Conservation (phyloP, 1,284 basidiomycete species). For the Ustilago nuda region DNA sequence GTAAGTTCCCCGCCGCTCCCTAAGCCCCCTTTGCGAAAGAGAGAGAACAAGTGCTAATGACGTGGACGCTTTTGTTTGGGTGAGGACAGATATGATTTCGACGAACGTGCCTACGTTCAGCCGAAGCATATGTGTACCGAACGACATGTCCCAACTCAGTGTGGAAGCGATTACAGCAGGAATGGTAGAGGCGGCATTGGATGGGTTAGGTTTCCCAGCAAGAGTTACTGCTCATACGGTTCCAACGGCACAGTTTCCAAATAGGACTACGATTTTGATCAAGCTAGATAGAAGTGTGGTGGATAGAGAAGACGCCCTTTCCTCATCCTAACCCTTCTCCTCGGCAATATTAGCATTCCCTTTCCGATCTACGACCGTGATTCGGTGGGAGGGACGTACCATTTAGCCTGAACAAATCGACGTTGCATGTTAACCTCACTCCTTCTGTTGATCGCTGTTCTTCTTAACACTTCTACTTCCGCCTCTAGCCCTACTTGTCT, state of each 20-base stretch:
- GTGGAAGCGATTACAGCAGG: slow-evolving; percentile 97
- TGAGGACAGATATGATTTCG: slow-evolving; percentile 90
- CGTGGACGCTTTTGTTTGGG: not conserved
- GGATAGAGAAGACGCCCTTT: slow-evolving; percentile 63
- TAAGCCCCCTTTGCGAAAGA: not conserved
- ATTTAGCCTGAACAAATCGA: slow-evolving; percentile 62
- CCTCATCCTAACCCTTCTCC: slow-evolving; percentile 7
- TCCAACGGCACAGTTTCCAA: slow-evolving; percentile 81
- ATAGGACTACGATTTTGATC: slow-evolving; percentile 70
- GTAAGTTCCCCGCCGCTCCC: slow-evolving; percentile 72
- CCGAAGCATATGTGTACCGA: slow-evolving; percentile 89
- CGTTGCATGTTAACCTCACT: slow-evolving; percentile 50
- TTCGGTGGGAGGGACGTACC: slow-evolving; percentile 28
- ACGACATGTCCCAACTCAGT: slow-evolving; percentile 90
- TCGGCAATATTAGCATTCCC: too few species aligned
- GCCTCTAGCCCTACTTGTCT: slow-evolving; percentile 50
- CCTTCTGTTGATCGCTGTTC: slow-evolving; percentile 36
- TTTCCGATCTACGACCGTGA: too few species aligned
- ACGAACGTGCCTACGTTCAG: slow-evolving; percentile 95
- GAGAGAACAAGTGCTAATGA: not conserved
- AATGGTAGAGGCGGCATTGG: slow-evolving; percentile 94
- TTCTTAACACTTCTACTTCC: slow-evolving; percentile 28
- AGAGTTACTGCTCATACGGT: slow-evolving; percentile 96
- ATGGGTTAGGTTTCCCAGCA: slow-evolving; percentile 93
- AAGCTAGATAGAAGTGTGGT: slow-evolving; percentile 65